A percentile compares a stretch with the other conserved stretches of the same genome.
Conservation (phyloP, 2,329 filamentous ascomycete genomes). For the Canariomyces notabilis region DNA sequence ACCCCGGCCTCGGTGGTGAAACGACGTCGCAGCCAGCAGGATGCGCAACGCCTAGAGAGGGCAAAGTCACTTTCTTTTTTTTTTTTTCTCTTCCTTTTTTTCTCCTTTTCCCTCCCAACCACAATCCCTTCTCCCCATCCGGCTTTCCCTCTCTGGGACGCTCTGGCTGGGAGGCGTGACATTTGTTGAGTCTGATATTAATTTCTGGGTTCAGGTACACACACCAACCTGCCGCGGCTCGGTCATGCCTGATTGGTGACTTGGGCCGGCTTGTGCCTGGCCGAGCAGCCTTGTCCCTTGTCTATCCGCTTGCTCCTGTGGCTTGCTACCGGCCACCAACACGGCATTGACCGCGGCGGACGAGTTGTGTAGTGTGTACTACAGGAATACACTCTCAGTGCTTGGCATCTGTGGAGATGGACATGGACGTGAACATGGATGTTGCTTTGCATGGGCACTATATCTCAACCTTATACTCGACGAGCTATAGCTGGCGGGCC, state of each 20-base stretch:
- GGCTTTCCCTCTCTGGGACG: slow-evolving; percentile 10
- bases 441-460: slow-evolving; percentile 23
- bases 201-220: slow-evolving; percentile 28
- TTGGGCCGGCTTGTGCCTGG: slow-evolving; percentile 23
- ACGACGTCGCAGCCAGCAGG: slow-evolving; percentile 19
- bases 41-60: slow-evolving; percentile 8
- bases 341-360: slow-evolving; percentile 27
- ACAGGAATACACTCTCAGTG: too few relatives aligned
- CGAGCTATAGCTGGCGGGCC: slow-evolving; percentile 16
- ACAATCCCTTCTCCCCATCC: slow-evolving; percentile 14
- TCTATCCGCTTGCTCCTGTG: slow-evolving; percentile 14
- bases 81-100: slow-evolving; percentile 4
- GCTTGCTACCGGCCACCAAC: slow-evolving; percentile 19
- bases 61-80: slow-evolving; percentile 11
- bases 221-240: too few relatives aligned
- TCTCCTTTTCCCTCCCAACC: slow-evolving; percentile 13
- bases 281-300: slow-evolving; percentile 20
- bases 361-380: slow-evolving; percentile 13
- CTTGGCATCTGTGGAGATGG: too few relatives aligned
- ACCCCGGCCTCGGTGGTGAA: slow-evolving; percentile 26
- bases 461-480: slow-evolving; percentile 24
- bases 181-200: slow-evolving; percentile 25
- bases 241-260: slow-evolving; percentile 21
- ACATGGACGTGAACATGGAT: slow-evolving; percentile 11
- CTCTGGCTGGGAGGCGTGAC: slow-evolving; percentile 19